Evolutionary conservation across 2,329 filamentous ascomycete species (phyloP), one percentile per base, ranked within the genome.

Genomic region (Colletotrichum falcatum): DNA sequence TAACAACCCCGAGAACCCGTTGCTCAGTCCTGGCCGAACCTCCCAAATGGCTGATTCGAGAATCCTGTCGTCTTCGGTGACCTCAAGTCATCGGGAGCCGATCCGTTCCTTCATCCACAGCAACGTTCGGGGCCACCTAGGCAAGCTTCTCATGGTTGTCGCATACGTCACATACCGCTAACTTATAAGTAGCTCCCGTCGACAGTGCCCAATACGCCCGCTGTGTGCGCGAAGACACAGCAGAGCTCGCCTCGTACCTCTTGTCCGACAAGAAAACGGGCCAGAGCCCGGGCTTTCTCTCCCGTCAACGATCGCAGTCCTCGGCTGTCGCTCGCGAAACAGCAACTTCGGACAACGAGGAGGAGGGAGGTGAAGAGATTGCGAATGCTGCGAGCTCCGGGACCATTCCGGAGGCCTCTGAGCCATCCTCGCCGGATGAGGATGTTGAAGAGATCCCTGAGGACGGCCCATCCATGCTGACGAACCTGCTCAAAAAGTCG

Each of bases 161-260:
- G 49, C 46, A 65, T 28, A 23, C 9, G 44, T 53, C 67, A 48
- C 35, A 28, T 35, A 35, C 49, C 39, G 26, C 53, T 56, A 39
- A 69, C 48, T 23, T 12, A n/a, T 28, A 14, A 46, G 28, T 51
- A 61, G 86, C 82, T 48, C 85, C 86, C 23, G 78, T 88, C 81
- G 92, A 95, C 77, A 92, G 89, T 75, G 87, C 89, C 23, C 89
- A 93, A 75, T 93, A 93, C 79, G 92, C 93, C 42, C 89, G 91
- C 70, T 92, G 90, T 74, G 92, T 97, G 49, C 91, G 94, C 73
- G 91, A 96, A 81, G 92, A 96, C 78, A 97, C 94, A 2, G 93
- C 94, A 61, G 94, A 97, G 81, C 86, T 97, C 66, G 94, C 94
- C 53, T 94, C 89, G 23, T 94, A 95, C 78, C 91, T 94, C 60